Conservation (phyloP, 2,329 filamentous ascomycete genomes). For the Pestalotiopsis sp. region DNA sequence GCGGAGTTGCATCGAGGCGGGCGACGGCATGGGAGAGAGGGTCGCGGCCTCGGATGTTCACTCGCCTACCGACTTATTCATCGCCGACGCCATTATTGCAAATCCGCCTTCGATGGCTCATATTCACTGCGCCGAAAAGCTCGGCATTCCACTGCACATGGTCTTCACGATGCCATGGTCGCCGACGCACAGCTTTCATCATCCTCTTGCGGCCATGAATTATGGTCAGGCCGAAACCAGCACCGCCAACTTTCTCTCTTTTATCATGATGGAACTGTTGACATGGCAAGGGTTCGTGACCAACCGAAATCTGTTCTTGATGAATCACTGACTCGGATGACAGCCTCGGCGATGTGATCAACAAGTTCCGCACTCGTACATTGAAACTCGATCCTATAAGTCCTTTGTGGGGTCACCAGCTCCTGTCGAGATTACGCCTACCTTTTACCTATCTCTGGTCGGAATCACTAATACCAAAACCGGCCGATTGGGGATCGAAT, state of each 20-base stretch:
- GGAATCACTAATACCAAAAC: constrained; percentile 66
- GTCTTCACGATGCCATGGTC: constrained; percentile 72
- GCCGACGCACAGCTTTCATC: constrained; percentile 69
- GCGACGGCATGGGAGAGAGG: constrained; percentile 5
- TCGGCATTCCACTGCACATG: constrained; percentile 52
- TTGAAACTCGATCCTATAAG: constrained; percentile 67
- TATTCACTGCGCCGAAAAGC: constrained; percentile 52
- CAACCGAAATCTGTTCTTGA: not conserved
- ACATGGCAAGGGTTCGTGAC: constrained; percentile 67
- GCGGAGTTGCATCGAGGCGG: constrained; percentile 38
- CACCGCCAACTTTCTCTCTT: constrained; percentile 69
- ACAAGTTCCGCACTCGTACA: constrained; percentile 61
- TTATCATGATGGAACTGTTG: constrained; percentile 70
- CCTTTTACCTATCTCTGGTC: constrained; percentile 77
- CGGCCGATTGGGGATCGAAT: constrained; percentile 61
- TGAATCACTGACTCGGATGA: not conserved
- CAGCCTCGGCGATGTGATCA: constrained; percentile 67
- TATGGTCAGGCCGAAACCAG: constrained; percentile 40
- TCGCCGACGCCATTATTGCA: constrained; percentile 58
- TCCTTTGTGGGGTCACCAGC: constrained; percentile 66
- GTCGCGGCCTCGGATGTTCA: not conserved
- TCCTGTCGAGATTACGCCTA: constrained; percentile 62
- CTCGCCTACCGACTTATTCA: constrained; percentile 40
- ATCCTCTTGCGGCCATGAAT: constrained; percentile 56
- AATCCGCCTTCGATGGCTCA: constrained; percentile 57